A percentile compares a stretch with the other conserved stretches of the same genome.
Conservation (phyloP, 2,329 filamentous ascomycete species). For the Paraphaeosphaeria sporulosa region DNA sequence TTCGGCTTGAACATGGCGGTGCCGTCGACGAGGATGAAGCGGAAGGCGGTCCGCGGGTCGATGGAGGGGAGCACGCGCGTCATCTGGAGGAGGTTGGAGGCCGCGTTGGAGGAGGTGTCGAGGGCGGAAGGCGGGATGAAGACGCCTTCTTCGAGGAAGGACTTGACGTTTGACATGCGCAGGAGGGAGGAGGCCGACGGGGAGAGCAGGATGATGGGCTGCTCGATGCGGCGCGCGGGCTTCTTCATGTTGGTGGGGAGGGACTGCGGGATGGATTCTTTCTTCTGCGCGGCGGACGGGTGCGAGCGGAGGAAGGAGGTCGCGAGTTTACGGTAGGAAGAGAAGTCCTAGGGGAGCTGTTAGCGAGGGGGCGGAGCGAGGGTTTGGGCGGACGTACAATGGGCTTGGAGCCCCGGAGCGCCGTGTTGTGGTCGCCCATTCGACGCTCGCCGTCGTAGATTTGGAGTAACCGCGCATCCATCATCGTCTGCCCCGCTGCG, state of each 20-base stretch:
- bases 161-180: constrained; percentile 93
- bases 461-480: constrained; percentile 79
- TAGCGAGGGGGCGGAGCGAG: constrained; percentile 13
- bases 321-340: constrained; percentile 86
- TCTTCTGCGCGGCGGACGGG: constrained; percentile 41
- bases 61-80: constrained; percentile 76
- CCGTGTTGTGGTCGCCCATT: constrained; percentile 91
- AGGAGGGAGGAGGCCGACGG: constrained; percentile 94
- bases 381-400: constrained; percentile 65
- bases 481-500: constrained; percentile 54
- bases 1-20: constrained; percentile 96
- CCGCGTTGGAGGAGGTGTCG: constrained; percentile 67
- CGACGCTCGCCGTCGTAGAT: constrained; percentile 92
- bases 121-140: constrained; percentile 71
- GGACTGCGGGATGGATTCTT: constrained; percentile 31
- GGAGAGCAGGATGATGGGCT: constrained; percentile 94
- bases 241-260: constrained; percentile 54
- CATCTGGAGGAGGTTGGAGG: constrained; percentile 84
- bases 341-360: constrained; percentile 76
- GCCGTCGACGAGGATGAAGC: constrained; percentile 94
- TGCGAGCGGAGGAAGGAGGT: constrained; percentile 71
- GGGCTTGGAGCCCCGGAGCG: constrained; percentile 85
- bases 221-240: constrained; percentile 57
- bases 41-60: constrained; percentile 71
- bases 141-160: constrained; percentile 85